Conservation (phyloP, 2,329 filamentous ascomycete genomes). For the Oidium heveae region DNA sequence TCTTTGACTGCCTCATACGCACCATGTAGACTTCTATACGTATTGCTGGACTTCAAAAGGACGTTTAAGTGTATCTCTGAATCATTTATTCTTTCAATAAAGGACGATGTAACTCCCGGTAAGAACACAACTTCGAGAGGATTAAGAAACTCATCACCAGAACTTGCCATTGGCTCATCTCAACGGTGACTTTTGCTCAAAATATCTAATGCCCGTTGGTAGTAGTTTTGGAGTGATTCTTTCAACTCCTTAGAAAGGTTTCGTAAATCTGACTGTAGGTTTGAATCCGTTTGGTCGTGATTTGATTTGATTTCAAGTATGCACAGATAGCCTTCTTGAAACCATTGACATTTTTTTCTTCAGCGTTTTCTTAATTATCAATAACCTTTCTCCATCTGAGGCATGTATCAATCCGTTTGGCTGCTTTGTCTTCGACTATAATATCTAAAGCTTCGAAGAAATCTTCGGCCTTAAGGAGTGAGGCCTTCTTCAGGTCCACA, state of each 20-base stretch:
- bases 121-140: background rate
- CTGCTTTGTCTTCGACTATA: background rate
- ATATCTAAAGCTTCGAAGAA: background rate
- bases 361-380: background rate
- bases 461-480: background rate
- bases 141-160: background rate
- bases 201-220: background rate
- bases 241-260: background rate
- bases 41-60: background rate
- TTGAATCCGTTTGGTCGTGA: no score
- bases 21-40: background rate
- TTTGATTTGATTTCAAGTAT: no score
- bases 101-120: background rate
- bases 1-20: background rate
- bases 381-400: background rate
- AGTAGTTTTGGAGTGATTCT: background rate
- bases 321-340: background rate
- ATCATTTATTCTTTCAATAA: background rate
- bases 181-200: background rate
- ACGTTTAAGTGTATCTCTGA: background rate
- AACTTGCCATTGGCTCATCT: background rate
- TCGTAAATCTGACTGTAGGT: background rate
- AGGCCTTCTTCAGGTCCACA: no score
- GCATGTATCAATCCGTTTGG: background rate
- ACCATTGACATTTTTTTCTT: background rate